phyloP scores from a whole-genome alignment of 352 stramenopile species.

The Labyrinthula sp. region DNA sequence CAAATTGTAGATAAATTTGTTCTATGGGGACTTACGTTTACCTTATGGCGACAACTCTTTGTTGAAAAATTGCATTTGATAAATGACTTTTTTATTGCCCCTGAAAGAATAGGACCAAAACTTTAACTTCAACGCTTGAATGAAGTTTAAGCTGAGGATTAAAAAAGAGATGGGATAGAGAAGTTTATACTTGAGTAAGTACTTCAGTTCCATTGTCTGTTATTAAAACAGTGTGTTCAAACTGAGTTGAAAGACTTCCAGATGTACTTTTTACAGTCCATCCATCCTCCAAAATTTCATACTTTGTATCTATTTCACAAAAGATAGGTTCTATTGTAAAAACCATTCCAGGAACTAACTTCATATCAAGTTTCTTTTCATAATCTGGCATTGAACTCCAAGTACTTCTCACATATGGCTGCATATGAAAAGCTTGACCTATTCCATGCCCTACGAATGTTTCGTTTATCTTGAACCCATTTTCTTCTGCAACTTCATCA shows the following conservation, averaged over 20 bases:
- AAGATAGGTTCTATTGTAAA: conserved; percentile 97
- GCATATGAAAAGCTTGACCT: conserved; percentile 71
- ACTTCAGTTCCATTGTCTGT: conserved; percentile 88
- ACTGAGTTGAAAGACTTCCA: conserved; percentile 72
- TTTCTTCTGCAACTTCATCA: conserved; percentile 41
- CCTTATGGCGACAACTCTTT: no score
- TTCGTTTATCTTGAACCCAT: conserved; percentile 46
- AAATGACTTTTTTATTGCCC: no score
- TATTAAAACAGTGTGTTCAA: conserved; percentile 90
- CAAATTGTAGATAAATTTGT: no score
- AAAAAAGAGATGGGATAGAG: no score
- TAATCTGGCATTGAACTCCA: no score
- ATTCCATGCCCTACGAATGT: conserved; percentile 92
- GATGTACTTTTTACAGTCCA: conserved; percentile 81
- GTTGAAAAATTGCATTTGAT: no score
- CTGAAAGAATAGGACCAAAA: no score
- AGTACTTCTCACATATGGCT: conserved; percentile 78
- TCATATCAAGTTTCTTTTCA: conserved; percentile 45
- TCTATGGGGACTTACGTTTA: no score
- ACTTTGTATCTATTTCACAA: conserved; percentile 57
- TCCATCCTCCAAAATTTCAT: conserved; percentile 61
- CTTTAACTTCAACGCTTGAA: no score
- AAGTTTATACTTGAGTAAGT: conserved; percentile 52
- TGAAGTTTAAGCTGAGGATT: no score
- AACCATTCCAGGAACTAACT: conserved; percentile 63